Evolutionary conservation across 1,284 basidiomycete species (phyloP), one percentile per base, ranked within the genome.

Genomic region (Ceratobasidium sp.): DNA sequence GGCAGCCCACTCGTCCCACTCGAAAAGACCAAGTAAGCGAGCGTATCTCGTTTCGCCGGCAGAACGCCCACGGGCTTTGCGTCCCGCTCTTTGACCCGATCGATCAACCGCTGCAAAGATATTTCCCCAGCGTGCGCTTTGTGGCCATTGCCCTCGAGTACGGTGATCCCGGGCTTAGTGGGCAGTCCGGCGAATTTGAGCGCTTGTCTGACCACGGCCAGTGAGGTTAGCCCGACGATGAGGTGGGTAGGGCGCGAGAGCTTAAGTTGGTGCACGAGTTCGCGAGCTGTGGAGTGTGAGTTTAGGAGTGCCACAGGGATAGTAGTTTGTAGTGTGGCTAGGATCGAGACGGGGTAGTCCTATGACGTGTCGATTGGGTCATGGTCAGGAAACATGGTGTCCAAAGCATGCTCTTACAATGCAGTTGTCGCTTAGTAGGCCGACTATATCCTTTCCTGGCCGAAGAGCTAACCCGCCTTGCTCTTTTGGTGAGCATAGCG

Each of bases 1-100:
- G 93, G 93, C 3, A 91, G 84, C 1, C 93, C 93, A 78, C 89
- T 93, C 0, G 93, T 94, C 44, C 93, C 93, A 81, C 93, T 94
- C 0, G 93, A 94, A 82, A 94, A 94, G 0, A 92, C 84, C 0
- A 95, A 85, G 83, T 94, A 93, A 0, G 92, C 93, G 0, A 94
- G 84, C 0, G 92, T 93, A 80, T 91, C 85, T 49, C 86, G 87
- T 44, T 82, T 86, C 0, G 89, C 92, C 0, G 87, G 86, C 53
- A 86, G 87, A 20, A 90, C 84, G 0, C 70, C 70, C 40, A 63
- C 68, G 53, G 68, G 67, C 39, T 70, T 42, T n/a, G 53, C 51
- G 15, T 49, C 60, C 51, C 42, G 69, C 56, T 64, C 64, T 26
- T 76, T 66, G 1, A 68, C 61, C 15, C 68, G 51, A 42, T 72